Percentiles rank a stretch among this genome's conserved stretches.
Conservation (phyloP, 495 filamentous ascomycete genomes). For the Articulospora tetracladia region DNA sequence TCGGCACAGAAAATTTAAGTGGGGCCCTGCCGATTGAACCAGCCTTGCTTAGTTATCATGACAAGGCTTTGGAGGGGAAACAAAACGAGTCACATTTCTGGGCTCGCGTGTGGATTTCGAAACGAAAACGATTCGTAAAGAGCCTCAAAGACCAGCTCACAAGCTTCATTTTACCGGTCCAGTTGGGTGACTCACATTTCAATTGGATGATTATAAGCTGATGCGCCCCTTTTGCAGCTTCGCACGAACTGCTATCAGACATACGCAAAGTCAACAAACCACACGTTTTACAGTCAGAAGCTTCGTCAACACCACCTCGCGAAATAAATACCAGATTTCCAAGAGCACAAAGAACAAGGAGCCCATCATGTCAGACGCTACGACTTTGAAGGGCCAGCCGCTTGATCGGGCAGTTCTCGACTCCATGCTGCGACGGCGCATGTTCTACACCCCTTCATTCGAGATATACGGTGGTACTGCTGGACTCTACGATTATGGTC, state of each 20-base stretch:
- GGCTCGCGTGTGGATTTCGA: not conserved
- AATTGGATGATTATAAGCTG: constrained; percentile 23
- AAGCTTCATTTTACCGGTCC: not conserved
- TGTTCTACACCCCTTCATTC: constrained; percentile 94
- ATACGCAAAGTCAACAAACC: not conserved
- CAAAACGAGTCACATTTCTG: constrained; percentile 2
- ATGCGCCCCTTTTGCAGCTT: constrained; percentile 26
- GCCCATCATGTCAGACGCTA: constrained; percentile 28
- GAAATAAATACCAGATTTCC: constrained; percentile 25
- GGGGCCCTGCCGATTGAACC: not conserved
- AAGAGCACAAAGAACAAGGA: constrained; percentile 12
- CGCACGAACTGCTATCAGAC: constrained; percentile 14
- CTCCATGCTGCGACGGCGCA: constrained; percentile 75
- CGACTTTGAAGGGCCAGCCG: constrained; percentile 83
- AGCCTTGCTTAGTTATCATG: not conserved
- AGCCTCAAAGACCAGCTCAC: not conserved
- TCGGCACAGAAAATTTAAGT: constrained; percentile 10
- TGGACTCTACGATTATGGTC: constrained; percentile 83
- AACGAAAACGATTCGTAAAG: constrained; percentile 6
- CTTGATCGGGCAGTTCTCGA: constrained; percentile 80
- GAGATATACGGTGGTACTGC: constrained; percentile 89
- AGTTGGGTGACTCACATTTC: constrained; percentile 15
- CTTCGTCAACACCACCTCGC: constrained; percentile 22
- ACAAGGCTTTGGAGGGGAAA: not conserved
- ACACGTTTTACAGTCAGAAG: constrained; percentile 10